Evolutionary conservation across 768 basidiomycete genomes (phyloP), one percentile per base, ranked within the genome.

Genomic region (Pulveroboletus sp.): DNA sequence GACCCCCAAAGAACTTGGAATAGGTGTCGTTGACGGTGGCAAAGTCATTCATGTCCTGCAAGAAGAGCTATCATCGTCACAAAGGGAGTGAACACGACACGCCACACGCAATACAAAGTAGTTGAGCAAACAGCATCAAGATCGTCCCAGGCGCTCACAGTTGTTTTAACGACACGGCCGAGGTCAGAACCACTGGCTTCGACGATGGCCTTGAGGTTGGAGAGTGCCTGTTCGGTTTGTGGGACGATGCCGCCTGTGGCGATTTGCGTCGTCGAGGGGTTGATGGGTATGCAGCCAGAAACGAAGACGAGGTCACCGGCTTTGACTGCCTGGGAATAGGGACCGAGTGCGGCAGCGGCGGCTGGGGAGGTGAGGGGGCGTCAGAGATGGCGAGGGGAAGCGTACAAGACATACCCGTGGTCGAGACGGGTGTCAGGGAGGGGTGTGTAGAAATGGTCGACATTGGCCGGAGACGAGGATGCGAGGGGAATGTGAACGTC

Each of bases 31-130:
- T 97, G 60, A 96, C 82, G 36, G 77, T 72, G 4, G 63, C 82
- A 64, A 98, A 98, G 68, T 99, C 89, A 57, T 89, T 75, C 91
- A 98, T 94, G 54, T 80, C 73, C 69, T 95, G 92, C 66, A 98
- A 70, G 73, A 96, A 98, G 24, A 94, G 86, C 92, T 93, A 31
- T 42, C 24, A 31, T 42, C 24, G 15, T 11, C 17, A 1, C 26
- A 21, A 18, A 9, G 9, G 14, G 18, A 12, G n/a, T 28, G 6
- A 40, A 40, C 5, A n/a, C 24, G 14, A 21, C 9, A 39, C 38
- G 12, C 10, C 17, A 24, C 9, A n/a, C 42, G 17, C 17, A 17
- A 31, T 31, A 30, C 18, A 8, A 18, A 4, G 28, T 18, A 6
- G n/a, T 12, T 26, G 43, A 12, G 10, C 18, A 17, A 10, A 39